Evolutionary conservation across 805 yeast species (phyloP), one percentile per base, ranked within the genome.

Genomic region (Saccharomycopsis sp.): DNA sequence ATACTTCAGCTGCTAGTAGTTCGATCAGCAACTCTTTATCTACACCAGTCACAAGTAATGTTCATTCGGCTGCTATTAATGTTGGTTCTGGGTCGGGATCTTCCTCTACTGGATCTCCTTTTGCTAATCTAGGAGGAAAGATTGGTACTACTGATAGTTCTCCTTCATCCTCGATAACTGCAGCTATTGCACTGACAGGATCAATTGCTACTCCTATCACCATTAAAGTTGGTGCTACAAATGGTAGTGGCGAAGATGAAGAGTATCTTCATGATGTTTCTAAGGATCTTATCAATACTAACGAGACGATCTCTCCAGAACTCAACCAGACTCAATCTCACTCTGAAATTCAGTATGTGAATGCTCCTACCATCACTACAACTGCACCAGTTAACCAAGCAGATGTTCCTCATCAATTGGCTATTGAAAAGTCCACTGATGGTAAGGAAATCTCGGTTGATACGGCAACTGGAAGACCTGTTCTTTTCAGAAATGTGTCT

Each of bases 401-500:
- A 15, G 61, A 64, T 12, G 65, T 68, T 50, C 92, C 92, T 2
- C 93, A 86, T 71, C 81, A 81, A 66, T 89, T 87, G 70, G 92
- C 87, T 2, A 76, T 82, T 15, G 92, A 86, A 60, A 78, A 85
- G 0, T 77, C 79, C 50, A 76, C 79, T 9, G 80, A 79, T 51
- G 84, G 84, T 29, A 70, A 69, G 50, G 73, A 72, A 56, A 75
- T 78, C 5, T 82, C 88, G 0, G 77, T 86, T 54, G 93, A 87
- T 72, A 77, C 82, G 59, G 73, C 78, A 25, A 87, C 93, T 0
- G 94, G 94, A 52, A 75, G 84, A 63, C 89, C 92, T 1, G 84
- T 87, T 20, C 72, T 86, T 62, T 78, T 84, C 71, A 77, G 86
- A 64, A 81, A 85, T 3, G 73, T 81, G 3, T 84, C 89, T 0